Evolutionary conservation across 371 early-diverging fungal genomes (phyloP).

Genomic region (Mortierella sp.): DNA sequence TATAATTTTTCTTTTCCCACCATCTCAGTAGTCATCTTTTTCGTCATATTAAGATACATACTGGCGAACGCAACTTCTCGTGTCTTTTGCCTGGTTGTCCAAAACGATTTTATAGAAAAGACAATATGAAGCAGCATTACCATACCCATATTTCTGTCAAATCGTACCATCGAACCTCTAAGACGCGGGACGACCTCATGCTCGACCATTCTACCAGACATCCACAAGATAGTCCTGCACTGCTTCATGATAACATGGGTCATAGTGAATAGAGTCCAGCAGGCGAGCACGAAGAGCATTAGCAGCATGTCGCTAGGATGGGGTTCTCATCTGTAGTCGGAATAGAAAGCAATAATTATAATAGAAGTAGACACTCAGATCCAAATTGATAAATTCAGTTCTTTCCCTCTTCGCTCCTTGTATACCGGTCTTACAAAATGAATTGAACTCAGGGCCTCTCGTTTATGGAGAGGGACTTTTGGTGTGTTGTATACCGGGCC

Average conservation of each 20-base stretch:
- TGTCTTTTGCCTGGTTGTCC: conserved; percentile 85
- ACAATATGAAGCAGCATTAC: conserved; percentile 94
- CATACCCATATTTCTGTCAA: conserved; percentile 84
- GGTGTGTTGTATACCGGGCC: too few species aligned
- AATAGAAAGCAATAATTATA: too few species aligned
- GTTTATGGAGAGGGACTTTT: too few species aligned
- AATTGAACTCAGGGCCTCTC: too few species aligned
- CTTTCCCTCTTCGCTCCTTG: too few species aligned
- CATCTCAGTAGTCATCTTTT: conserved; percentile 86
- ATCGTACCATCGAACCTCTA: conserved; percentile 64
- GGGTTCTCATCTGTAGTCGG: conserved; percentile 8
- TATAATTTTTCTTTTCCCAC: background rate
- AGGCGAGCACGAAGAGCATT: conserved; percentile 11
- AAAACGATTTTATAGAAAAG: conserved; percentile 88
- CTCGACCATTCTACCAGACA: conserved; percentile 12
- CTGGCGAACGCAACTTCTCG: conserved; percentile 91
- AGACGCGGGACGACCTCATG: conserved; percentile 20
- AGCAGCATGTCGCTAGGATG: conserved; percentile 31
- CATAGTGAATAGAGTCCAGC: conserved; percentile 34
- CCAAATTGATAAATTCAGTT: too few species aligned
- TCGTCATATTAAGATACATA: conserved; percentile 91
- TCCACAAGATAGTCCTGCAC: conserved; percentile 25
- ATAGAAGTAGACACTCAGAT: too few species aligned
- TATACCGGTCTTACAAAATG: too few species aligned
- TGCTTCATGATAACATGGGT: background rate